A percentile compares a stretch with the other conserved stretches of the same genome.
These are phyloP conservation scores for Rhodamnia rubescens DNA, from an alignment of 345 rosid genomes.

Conservation along the genomic window DNA sequence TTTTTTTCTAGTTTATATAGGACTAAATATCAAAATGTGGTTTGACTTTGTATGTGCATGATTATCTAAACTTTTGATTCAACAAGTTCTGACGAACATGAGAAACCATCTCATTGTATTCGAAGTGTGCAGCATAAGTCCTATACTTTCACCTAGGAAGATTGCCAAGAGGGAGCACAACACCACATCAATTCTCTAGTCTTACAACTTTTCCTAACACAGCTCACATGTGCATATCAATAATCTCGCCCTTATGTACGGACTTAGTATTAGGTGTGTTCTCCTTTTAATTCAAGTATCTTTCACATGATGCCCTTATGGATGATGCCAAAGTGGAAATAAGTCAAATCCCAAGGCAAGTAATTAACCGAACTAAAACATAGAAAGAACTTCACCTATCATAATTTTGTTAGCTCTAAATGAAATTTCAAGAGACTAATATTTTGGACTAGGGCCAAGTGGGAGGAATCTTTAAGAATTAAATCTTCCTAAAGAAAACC, in stretches of 20 bases:
- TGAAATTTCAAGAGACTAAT: not conserved
- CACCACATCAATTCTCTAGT: no score
- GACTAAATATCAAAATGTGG: not conserved
- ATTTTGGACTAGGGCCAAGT: not conserved
- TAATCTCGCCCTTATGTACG: no score
- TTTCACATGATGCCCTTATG: not conserved
- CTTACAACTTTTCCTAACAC: no score
- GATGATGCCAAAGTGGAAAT: not conserved
- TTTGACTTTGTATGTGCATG: not conserved
- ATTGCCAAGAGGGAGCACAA: not conserved
- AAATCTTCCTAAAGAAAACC: not conserved
- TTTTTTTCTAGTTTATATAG: not conserved
- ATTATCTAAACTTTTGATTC: not conserved
- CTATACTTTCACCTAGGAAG: not conserved
- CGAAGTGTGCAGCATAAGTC: not conserved
- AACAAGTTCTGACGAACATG: not conserved
- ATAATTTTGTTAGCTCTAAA: not conserved
- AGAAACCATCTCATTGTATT: not conserved
- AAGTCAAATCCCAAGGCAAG: not conserved
- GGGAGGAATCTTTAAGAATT: not conserved
- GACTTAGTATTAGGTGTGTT: no score
- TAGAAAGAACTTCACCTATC: not conserved
- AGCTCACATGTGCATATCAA: no score
- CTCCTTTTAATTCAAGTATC: no score
- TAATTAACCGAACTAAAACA: not conserved